Conservation (phyloP, 2,329 filamentous ascomycete genomes). For the Dactylonectria estremocensis region DNA sequence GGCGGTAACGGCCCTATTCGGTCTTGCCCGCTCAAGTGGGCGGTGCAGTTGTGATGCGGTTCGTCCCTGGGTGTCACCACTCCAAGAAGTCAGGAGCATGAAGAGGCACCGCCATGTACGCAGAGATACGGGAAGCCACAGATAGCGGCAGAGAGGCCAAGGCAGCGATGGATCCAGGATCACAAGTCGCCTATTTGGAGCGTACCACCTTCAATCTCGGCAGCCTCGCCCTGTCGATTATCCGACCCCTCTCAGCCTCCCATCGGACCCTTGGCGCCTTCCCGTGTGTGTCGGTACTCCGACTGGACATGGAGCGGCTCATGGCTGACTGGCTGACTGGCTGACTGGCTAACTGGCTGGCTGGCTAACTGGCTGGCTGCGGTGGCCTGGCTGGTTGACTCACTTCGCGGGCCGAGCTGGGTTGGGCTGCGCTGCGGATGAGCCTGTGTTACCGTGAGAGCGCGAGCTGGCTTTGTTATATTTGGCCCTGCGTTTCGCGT, state of each 20-base stretch:
- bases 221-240: constrained; percentile 11
- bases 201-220: constrained; percentile 24
- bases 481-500: constrained; percentile 17
- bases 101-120: neutral
- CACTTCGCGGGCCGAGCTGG: constrained; percentile 13
- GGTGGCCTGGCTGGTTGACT: constrained; percentile 21
- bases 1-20: neutral
- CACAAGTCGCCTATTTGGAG: constrained; percentile 9
- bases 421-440: constrained; percentile 11
- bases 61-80: constrained; percentile 18
- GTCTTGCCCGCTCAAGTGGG: constrained; percentile 17
- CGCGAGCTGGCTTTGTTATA: constrained; percentile 23
- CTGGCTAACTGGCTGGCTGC: constrained; percentile 1
- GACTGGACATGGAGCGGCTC: constrained; percentile 8
- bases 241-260: constrained; percentile 7
- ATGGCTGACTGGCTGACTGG: constrained; percentile 9
- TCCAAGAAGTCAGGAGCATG: constrained; percentile 1
- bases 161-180: constrained; percentile 23
- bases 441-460: constrained; percentile 25
- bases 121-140: constrained; percentile 13
- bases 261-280: constrained; percentile 16
- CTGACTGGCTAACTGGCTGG: constrained; percentile 1
- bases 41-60: constrained; percentile 10
- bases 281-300: constrained; percentile 24
- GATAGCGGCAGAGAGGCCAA: constrained; percentile 11